Conservation (phyloP, 1,284 basidiomycete genomes). For the Cryptococcus wingfieldii region DNA sequence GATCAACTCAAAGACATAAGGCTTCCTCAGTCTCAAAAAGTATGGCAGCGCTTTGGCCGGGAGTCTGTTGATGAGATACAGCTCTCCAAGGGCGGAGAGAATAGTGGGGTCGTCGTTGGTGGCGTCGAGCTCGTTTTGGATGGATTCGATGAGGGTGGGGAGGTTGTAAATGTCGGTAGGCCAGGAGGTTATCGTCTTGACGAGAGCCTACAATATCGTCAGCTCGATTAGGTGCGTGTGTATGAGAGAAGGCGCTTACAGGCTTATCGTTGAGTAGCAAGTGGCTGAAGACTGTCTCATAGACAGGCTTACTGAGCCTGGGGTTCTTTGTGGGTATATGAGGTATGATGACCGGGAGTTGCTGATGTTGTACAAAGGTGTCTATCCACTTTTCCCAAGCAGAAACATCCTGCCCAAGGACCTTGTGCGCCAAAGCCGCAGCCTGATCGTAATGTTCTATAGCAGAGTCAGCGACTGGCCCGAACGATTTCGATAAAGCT, state of each 20-base stretch:
- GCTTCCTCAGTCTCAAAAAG: conserved; percentile 75
- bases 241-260: conserved; percentile 51
- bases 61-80: conserved; percentile 84
- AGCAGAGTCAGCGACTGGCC: not conserved
- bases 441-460: conserved; percentile 76
- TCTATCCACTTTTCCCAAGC: conserved; percentile 97
- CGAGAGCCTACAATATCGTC: conserved; percentile 56
- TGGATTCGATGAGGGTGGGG: conserved; percentile 76
- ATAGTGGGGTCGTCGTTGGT: conserved; percentile 60
- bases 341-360: conserved; percentile 84
- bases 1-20: conserved; percentile 92
- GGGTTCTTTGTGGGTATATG: conserved; percentile 80
- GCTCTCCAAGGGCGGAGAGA: conserved; percentile 88
- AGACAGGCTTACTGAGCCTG: conserved; percentile 74
- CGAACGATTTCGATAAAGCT: conserved; percentile 16
- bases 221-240: not conserved
- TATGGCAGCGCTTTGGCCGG: conserved; percentile 90
- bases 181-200: conserved; percentile 80
- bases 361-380: conserved; percentile 75
- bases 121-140: conserved; percentile 74
- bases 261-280: conserved; percentile 73
- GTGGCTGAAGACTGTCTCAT: conserved; percentile 91
- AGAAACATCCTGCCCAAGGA: conserved; percentile 71
- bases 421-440: conserved; percentile 78
- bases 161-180: conserved; percentile 87